Percentiles rank a stretch among this genome's conserved stretches.
Conservation (phyloP, 2,329 filamentous ascomycete species). For the Botrytis deweyae region DNA sequence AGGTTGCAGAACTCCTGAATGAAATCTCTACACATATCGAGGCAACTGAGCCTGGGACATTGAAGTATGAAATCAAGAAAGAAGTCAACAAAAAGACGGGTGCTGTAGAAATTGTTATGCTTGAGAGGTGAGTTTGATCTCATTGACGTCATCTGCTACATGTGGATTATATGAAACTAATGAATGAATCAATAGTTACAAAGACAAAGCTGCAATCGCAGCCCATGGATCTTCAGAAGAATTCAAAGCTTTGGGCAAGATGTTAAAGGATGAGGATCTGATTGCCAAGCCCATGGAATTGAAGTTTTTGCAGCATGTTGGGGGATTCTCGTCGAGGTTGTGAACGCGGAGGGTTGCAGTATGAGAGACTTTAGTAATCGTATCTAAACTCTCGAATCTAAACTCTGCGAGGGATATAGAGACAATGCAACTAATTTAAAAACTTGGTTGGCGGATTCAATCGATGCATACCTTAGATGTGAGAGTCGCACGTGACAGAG, state of each 20-base stretch:
- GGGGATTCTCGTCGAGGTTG: conserved; percentile 34
- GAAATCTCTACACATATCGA: conserved; percentile 30
- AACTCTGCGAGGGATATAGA: neutral
- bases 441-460: neutral
- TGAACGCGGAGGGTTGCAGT: neutral
- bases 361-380: neutral
- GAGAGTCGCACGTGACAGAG: neutral
- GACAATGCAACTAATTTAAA: neutral
- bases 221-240: conserved; percentile 30
- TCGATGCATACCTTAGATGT: neutral
- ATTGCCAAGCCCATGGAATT: conserved; percentile 30
- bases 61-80: conserved; percentile 33
- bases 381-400: neutral
- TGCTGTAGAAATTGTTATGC: conserved; percentile 35
- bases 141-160: neutral
- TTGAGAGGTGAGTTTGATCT: conserved; percentile 33
- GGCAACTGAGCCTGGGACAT: conserved; percentile 34
- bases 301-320: conserved; percentile 33
- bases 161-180: neutral
- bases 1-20: conserved; percentile 36
- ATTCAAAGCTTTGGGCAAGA: conserved; percentile 31
- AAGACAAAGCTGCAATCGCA: conserved; percentile 33
- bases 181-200: conserved; percentile 29
- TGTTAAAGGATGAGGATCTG: conserved; percentile 32
- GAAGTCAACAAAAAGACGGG: conserved; percentile 34